Evolutionary conservation across 2,329 filamentous ascomycete genomes (phyloP).

Genomic region (Colletotrichum horii): DNA sequence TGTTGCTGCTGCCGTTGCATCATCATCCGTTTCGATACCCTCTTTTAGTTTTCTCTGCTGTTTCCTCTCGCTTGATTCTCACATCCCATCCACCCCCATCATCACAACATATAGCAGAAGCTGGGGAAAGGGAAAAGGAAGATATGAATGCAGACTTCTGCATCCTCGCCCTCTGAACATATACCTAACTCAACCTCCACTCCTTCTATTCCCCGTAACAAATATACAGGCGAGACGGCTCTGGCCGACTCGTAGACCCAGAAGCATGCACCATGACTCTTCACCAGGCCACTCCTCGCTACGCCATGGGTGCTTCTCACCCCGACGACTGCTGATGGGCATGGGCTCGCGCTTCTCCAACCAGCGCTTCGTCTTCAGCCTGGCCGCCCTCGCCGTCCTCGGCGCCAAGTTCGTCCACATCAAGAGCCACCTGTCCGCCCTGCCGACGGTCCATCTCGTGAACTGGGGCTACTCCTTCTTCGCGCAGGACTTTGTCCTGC

Average conservation of each 20-base stretch:
- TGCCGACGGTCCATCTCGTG: slow-evolving; percentile 32
- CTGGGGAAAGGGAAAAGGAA: not conserved
- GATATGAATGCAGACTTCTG: not conserved
- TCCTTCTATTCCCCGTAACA: not conserved
- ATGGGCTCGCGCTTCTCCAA: slow-evolving; percentile 20
- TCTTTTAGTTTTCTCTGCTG: not conserved
- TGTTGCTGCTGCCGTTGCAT: not conserved
- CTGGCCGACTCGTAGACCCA: not conserved
- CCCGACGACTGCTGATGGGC: not conserved
- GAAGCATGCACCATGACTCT: not conserved
- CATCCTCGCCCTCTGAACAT: not conserved
- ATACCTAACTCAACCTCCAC: not conserved
- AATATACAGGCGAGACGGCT: not conserved
- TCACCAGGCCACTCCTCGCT: not conserved
- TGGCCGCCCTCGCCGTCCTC: slow-evolving; percentile 33
- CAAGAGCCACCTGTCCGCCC: slow-evolving; percentile 33
- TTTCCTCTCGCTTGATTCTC: not conserved
- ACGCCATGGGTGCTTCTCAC: not conserved
- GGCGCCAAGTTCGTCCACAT: slow-evolving; percentile 36
- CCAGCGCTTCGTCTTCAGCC: slow-evolving; percentile 32
- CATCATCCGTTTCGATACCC: not conserved
- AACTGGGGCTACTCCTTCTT: slow-evolving; percentile 40
- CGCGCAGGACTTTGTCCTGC: slow-evolving; percentile 34
- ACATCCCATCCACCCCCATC: not conserved
- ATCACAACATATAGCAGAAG: not conserved